These are phyloP conservation scores for Aspergillus sclerotiicarbonarius DNA, from an alignment of 495 filamentous ascomycete species.

Conservation along the genomic window DNA sequence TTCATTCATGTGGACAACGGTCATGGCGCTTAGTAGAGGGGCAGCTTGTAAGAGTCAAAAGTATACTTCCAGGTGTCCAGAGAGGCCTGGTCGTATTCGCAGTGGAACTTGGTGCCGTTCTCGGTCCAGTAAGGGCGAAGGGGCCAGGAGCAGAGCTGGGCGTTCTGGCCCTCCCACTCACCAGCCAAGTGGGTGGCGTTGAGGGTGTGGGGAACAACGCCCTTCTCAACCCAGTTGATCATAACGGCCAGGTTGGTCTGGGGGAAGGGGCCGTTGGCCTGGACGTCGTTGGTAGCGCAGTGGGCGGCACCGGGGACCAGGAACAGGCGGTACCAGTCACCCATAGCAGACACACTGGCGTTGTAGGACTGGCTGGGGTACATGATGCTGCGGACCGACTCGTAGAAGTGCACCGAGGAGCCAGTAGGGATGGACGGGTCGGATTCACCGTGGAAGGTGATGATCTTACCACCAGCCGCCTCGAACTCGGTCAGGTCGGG, in stretches of 20 bases:
- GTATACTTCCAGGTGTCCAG: constrained; percentile 39
- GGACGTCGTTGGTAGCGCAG: constrained; percentile 38
- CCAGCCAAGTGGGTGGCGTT: constrained; percentile 31
- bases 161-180: constrained; percentile 27
- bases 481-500: constrained; percentile 47
- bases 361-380: constrained; percentile 39
- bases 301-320: constrained; percentile 51
- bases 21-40: neutral
- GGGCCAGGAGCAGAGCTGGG: constrained; percentile 45
- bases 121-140: constrained; percentile 41
- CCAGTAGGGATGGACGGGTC: constrained; percentile 46
- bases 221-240: constrained; percentile 51
- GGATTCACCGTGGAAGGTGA: constrained; percentile 52
- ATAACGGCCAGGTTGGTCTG: constrained; percentile 36
- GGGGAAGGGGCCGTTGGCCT: constrained; percentile 46
- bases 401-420: constrained; percentile 48
- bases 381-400: constrained; percentile 51
- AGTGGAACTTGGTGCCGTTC: constrained; percentile 25
- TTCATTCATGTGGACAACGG: neutral
- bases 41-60: constrained; percentile 18
- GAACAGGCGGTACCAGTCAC: constrained; percentile 52
- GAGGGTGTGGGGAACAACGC: constrained; percentile 30
- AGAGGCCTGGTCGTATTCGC: constrained; percentile 43
- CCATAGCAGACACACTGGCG: constrained; percentile 32
- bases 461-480: constrained; percentile 47